phyloP scores from a whole-genome alignment of 441 rosid species.

The Eruca vesicaria region DNA sequence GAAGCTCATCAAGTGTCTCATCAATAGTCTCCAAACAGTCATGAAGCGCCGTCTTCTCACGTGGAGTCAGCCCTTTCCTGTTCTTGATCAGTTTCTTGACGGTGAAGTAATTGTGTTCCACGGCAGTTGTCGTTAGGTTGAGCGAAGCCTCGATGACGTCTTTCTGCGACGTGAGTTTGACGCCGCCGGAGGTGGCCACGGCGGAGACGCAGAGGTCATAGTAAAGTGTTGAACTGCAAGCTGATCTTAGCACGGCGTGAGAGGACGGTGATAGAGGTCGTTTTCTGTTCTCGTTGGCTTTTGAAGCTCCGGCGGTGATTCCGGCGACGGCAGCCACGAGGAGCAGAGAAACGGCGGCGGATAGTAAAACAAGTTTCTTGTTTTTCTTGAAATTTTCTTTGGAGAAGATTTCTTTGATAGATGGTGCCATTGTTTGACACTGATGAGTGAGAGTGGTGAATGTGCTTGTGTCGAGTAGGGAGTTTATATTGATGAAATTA shows the following conservation, averaged over 20 bases:
- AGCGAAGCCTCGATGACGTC: conserved; percentile 65
- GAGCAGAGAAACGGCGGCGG: conserved; percentile 33
- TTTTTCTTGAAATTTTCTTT: conserved; percentile 29
- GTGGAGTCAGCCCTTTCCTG: conserved; percentile 35
- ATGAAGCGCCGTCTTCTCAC: conserved; percentile 65
- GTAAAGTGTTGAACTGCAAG: conserved; percentile 53
- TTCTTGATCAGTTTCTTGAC: conserved; percentile 43
- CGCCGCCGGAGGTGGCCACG: conserved; percentile 34
- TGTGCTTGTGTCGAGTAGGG: conserved; percentile 11
- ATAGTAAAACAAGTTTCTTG: conserved; percentile 35
- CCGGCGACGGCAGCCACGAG: conserved; percentile 41
- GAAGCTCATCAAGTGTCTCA: conserved; percentile 69
- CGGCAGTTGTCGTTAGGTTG: conserved; percentile 49
- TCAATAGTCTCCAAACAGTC: conserved; percentile 79
- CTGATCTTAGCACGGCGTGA: conserved; percentile 51
- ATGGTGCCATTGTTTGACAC: conserved; percentile 23
- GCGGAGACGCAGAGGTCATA: conserved; percentile 66
- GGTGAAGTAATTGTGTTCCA: conserved; percentile 54
- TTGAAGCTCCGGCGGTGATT: conserved; percentile 47
- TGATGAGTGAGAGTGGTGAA: conserved; percentile 14
- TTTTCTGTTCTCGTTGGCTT: conserved; percentile 18
- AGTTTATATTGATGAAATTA: conserved; percentile 23
- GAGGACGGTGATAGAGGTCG: conserved; percentile 27
- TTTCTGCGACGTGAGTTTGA: conserved; percentile 37
- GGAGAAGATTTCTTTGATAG: conserved; percentile 16